These are phyloP conservation scores for Lupinus albus DNA, from an alignment of 306 rosid genomes.

Conservation along the genomic window DNA sequence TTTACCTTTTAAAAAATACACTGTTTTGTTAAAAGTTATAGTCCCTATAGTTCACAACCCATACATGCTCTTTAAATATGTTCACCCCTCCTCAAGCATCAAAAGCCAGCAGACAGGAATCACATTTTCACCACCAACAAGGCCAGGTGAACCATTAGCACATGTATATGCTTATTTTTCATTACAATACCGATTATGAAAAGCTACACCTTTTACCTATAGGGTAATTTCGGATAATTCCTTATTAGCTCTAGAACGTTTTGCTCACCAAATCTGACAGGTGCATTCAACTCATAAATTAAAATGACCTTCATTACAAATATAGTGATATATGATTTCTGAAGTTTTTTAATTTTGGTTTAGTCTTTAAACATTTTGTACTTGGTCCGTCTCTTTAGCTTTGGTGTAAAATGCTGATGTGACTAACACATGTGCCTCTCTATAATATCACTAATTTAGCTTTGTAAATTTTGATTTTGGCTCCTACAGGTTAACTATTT, in stretches of 20 bases:
- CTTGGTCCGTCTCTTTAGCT: no score
- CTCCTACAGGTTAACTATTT: no score
- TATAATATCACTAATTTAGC: no score
- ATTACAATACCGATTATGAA: neutral
- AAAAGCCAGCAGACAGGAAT: neutral
- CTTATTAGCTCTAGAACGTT: neutral
- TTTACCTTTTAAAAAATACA: neutral
- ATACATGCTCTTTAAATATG: neutral
- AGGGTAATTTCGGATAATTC: neutral
- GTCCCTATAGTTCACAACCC: neutral
- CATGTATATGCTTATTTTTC: neutral
- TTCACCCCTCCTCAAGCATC: constrained; percentile 1
- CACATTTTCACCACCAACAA: constrained; percentile 29
- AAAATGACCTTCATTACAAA: no score
- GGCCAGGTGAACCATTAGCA: constrained; percentile 41
- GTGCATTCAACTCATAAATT: constrained; percentile 1
- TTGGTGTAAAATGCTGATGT: no score
- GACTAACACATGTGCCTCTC: no score
- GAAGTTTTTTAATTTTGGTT: no score
- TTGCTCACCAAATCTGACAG: neutral
- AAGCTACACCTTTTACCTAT: neutral
- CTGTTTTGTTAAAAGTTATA: neutral
- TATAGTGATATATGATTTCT: no score
- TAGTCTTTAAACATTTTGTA: no score
- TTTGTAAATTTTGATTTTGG: no score